Base-by-base conservation (phyloP, 345 rosid species). In the Corchorus olitorius region DNA sequence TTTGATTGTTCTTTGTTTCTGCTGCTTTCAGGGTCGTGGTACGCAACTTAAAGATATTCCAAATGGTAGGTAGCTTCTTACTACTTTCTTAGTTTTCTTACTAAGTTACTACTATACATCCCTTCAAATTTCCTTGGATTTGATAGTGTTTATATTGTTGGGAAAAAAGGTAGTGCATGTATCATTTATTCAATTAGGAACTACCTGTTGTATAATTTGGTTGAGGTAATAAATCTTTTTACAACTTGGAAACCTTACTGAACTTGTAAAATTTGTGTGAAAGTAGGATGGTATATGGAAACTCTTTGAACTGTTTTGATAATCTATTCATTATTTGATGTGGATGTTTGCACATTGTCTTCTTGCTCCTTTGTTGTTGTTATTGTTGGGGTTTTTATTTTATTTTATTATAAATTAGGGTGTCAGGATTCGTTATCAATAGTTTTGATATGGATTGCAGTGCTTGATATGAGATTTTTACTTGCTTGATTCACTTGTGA, bases 21-120 rank as follows among this genome's bases (percentile, higher is more conserved):
- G 43, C 11, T 77, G 64, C 70, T 67, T 73, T 20, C 90, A 96
- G 97, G 99, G 99, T 66, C 85, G 90, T 49, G 99, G 99, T 35
- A 88, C 92, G 3, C 91, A 75, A 70, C 95, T 96, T 22, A 93
- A 87, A 79, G 99, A 93, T 74, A 96, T 96, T 74, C 99, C 99
- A 9, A 96, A 93, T 63, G 99, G 99, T 92, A 85, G 82, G 73
- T 49, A 1, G 5, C 37, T 54, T 14, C 11, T 55, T 43, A 10
- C 39, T 45, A 13, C 49, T 43, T 54, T 33, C 27, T 14, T 43
- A 69, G 1, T 50, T n/a, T 33, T n/a, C n/a, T 9, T 0, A 4
- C 4, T 20, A 8, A 34, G 20, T 12, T 8, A 2, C n/a, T 54
- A 37, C 20, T 70, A 0, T 33, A 37, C 53, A 4, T 53, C 50